Conservation (phyloP, 192 early-diverging fungal species). For the Coemansia sp. region DNA sequence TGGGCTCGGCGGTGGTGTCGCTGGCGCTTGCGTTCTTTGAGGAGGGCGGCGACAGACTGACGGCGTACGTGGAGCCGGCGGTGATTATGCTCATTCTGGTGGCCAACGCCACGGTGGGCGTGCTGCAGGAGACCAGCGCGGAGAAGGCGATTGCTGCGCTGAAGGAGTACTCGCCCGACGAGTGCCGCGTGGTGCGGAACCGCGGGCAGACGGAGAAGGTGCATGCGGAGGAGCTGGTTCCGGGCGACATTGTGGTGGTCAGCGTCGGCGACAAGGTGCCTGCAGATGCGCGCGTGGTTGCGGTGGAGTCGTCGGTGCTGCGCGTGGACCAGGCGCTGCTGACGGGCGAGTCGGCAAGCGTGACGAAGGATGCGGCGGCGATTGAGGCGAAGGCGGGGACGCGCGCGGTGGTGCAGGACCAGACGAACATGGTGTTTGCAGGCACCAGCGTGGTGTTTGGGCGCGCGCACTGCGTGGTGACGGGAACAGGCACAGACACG, state of each 20-base stretch:
- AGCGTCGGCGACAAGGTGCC: slow-evolving; percentile 95
- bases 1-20: slow-evolving; percentile 86
- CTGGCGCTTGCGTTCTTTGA: slow-evolving; percentile 92
- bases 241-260: slow-evolving; percentile 94
- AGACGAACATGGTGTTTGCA: slow-evolving; percentile 95
- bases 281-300: slow-evolving; percentile 86
- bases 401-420: slow-evolving; percentile 90
- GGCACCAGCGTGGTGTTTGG: slow-evolving; percentile 94
- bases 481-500: slow-evolving; percentile 80
- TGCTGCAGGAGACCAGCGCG: slow-evolving; percentile 93
- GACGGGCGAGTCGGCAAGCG: slow-evolving; percentile 93
- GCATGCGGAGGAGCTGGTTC: slow-evolving; percentile 78
- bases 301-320: slow-evolving; percentile 82
- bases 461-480: slow-evolving; percentile 85
- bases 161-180: slow-evolving; percentile 94
- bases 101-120: slow-evolving; percentile 96
- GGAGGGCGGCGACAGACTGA: slow-evolving; percentile 63
- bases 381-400: slow-evolving; percentile 29
- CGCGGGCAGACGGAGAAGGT: slow-evolving; percentile 65
- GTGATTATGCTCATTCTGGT: slow-evolving; percentile 98
- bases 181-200: slow-evolving; percentile 85
- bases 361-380: slow-evolving; percentile 72
- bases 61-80: slow-evolving; percentile 96
- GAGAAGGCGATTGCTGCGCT: slow-evolving; percentile 98
- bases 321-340: slow-evolving; percentile 92